These are phyloP conservation scores for Gracilariopsis chorda DNA, from an alignment of 23 red algal genomes.

Conservation along the genomic window DNA sequence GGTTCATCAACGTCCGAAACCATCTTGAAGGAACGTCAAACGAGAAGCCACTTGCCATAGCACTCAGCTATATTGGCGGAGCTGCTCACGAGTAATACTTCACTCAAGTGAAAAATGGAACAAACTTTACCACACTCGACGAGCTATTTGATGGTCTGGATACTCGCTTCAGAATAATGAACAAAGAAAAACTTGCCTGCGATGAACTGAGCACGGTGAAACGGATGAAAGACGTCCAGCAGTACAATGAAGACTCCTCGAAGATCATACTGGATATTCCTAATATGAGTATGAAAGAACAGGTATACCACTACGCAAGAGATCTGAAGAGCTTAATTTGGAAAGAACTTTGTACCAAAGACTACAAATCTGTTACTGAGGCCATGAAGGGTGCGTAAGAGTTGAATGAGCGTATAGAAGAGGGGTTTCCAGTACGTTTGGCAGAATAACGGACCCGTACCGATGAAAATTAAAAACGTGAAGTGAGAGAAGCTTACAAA, in stretches of 20 bases:
- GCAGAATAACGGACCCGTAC: neutral
- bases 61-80: neutral
- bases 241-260: neutral
- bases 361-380: neutral
- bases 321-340: neutral
- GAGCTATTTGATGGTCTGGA: neutral
- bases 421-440: neutral
- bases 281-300: neutral
- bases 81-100: constrained; percentile 12
- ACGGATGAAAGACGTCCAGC: neutral
- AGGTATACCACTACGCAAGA: neutral
- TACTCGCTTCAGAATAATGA: neutral
- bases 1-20: neutral
- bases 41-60: neutral
- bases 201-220: neutral
- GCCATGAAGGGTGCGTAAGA: constrained; percentile 7
- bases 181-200: constrained; percentile 11
- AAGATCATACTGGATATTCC: constrained; percentile 2
- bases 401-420: neutral
- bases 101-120: neutral
- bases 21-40: neutral
- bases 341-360: neutral
- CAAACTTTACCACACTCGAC: neutral
- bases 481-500: neutral
- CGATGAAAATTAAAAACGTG: constrained; percentile 4